Conservation (phyloP, 2,329 filamentous ascomycete species). For the Neonectria neomacrospora region DNA sequence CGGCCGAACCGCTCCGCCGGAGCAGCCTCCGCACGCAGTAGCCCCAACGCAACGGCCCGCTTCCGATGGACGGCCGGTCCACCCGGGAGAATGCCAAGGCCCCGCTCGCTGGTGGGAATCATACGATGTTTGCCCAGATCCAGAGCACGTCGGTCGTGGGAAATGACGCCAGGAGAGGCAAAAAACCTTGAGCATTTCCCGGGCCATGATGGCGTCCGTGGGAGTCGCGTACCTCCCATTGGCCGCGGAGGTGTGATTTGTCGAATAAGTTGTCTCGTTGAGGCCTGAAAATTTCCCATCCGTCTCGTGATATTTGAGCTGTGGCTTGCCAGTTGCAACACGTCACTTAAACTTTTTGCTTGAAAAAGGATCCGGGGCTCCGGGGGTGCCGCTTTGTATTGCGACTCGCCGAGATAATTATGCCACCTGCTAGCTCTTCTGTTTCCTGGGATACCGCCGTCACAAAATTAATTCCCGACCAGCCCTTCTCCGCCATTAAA, state of each 20-base stretch:
- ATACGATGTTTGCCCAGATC: slow-evolving; percentile 38
- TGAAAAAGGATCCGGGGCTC: slow-evolving; percentile 1
- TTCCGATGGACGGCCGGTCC: slow-evolving; percentile 41
- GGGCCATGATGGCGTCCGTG: slow-evolving; percentile 5
- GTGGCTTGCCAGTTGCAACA: neutral
- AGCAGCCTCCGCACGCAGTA: slow-evolving; percentile 21
- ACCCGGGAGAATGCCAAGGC: slow-evolving; percentile 38
- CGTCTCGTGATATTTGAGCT: slow-evolving; percentile 30
- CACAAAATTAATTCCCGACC: slow-evolving; percentile 21
- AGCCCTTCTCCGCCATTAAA: slow-evolving; percentile 14
- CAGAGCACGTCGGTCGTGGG: slow-evolving; percentile 11
- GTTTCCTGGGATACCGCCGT: slow-evolving; percentile 16
- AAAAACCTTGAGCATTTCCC: slow-evolving; percentile 12
- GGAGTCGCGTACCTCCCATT: slow-evolving; percentile 11
- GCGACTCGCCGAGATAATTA: slow-evolving; percentile 3
- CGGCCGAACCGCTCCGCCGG: slow-evolving; percentile 24
- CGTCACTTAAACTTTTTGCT: slow-evolving; percentile 7
- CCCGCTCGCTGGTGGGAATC: slow-evolving; percentile 31
- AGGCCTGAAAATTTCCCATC: slow-evolving; percentile 12
- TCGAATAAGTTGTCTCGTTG: slow-evolving; percentile 3
- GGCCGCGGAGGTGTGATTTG: slow-evolving; percentile 8
- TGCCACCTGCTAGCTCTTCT: neutral
- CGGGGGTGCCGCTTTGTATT: slow-evolving; percentile 1
- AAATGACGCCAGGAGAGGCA: slow-evolving; percentile 28
- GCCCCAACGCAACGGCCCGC: slow-evolving; percentile 38